A percentile compares a stretch with the other conserved stretches of the same genome.
phyloP scores from a whole-genome alignment of 75 land plant genomes.

The Chamaecyparis obtusa region DNA sequence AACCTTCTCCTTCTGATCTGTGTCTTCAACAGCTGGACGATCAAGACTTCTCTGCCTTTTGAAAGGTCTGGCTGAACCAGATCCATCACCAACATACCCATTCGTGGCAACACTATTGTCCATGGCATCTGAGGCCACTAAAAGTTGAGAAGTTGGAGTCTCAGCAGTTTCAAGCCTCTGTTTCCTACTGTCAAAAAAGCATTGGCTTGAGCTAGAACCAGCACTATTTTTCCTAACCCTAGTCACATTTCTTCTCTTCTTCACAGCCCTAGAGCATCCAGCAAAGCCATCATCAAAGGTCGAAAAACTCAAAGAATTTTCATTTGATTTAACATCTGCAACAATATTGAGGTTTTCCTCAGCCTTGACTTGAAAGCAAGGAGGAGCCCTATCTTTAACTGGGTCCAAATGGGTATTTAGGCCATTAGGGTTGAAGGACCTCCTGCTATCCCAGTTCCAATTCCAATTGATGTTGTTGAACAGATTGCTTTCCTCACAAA shows the following conservation, averaged over 20 bases:
- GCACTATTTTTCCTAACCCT: neutral
- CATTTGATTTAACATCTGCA: neutral
- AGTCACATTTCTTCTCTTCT: neutral
- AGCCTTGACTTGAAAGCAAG: neutral
- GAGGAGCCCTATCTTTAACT: neutral
- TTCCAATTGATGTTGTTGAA: neutral
- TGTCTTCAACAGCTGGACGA: neutral
- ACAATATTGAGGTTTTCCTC: neutral
- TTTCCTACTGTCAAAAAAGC: neutral
- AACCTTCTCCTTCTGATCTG: neutral
- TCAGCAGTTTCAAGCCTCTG: neutral
- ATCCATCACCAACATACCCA: neutral
- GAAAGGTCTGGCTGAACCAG: neutral
- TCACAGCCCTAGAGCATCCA: neutral
- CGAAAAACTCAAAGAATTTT: no score
- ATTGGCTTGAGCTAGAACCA: neutral
- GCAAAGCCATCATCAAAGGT: neutral
- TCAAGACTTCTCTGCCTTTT: neutral
- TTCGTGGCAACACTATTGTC: neutral
- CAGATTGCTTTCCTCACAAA: neutral
- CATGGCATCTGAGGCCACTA: neutral
- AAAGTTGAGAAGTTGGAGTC: neutral
- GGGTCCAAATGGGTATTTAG: neutral
- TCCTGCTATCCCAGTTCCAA: neutral
- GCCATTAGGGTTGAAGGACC: neutral